These are phyloP conservation scores for Dryadomyces sulphureus DNA, from an alignment of 2,329 filamentous ascomycete species.

Conservation along the genomic window DNA sequence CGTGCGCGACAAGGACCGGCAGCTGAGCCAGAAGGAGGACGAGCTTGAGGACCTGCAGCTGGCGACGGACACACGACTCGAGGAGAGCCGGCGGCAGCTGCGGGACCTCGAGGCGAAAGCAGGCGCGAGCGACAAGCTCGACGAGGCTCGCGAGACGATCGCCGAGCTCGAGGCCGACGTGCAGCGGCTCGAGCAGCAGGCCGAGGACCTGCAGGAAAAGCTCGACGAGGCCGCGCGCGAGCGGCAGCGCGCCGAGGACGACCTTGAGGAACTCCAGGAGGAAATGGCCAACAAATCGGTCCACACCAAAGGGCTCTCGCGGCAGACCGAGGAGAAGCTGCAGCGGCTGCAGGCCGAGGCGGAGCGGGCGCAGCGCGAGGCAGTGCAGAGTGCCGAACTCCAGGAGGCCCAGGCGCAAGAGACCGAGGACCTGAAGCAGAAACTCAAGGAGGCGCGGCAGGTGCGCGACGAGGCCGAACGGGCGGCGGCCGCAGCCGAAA, in stretches of 20 bases:
- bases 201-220: constrained; percentile 39
- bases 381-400: constrained; percentile 36
- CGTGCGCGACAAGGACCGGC: constrained; percentile 58
- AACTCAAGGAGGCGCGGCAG: constrained; percentile 27
- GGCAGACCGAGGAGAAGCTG: constrained; percentile 60
- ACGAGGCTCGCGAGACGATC: constrained; percentile 43
- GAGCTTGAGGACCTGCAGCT: constrained; percentile 39
- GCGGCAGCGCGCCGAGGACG: constrained; percentile 40
- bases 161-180: constrained; percentile 41
- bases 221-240: constrained; percentile 37
- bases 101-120: constrained; percentile 44
- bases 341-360: constrained; percentile 53
- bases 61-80: constrained; percentile 42
- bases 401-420: constrained; percentile 30
- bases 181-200: constrained; percentile 36
- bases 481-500: constrained; percentile 23
- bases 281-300: constrained; percentile 70
- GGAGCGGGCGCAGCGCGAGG: constrained; percentile 33
- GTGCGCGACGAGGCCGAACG: constrained; percentile 26
- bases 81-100: constrained; percentile 34
- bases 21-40: constrained; percentile 61
- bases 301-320: constrained; percentile 56
- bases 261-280: constrained; percentile 54
- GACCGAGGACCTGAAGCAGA: constrained; percentile 27
- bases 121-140: constrained; percentile 33